Evolutionary conservation across 2,329 filamentous ascomycete genomes (phyloP).

Genomic region (Arthrobotrys musiformis): DNA sequence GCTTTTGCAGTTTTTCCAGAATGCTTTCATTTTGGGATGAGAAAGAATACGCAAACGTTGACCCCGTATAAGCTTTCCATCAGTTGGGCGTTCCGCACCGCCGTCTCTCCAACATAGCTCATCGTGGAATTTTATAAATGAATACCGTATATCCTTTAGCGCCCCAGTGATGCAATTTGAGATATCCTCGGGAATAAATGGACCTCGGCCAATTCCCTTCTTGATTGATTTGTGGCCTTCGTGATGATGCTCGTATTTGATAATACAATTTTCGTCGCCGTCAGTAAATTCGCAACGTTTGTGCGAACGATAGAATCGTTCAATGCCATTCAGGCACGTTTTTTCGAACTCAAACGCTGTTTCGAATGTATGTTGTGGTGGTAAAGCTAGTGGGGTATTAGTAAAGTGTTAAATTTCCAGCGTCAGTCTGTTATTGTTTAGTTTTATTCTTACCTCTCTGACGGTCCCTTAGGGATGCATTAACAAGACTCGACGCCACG

Average conservation of each 20-base stretch:
- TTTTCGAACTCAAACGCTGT: neutral
- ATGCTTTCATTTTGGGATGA: neutral
- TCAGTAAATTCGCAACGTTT: neutral
- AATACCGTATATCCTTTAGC: neutral
- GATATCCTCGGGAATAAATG: neutral
- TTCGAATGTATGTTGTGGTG: neutral
- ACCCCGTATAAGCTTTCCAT: neutral
- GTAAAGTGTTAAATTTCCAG: too few species aligned
- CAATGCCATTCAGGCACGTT: neutral
- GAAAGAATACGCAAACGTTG: neutral
- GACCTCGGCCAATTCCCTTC: neutral
- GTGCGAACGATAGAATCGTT: neutral
- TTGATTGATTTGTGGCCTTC: neutral
- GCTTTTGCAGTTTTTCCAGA: neutral
- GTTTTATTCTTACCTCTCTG: neutral
- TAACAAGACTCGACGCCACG: neutral
- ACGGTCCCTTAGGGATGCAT: neutral
- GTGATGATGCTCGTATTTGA: neutral
- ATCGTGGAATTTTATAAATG: neutral
- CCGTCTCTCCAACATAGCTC: neutral
- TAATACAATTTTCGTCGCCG: neutral
- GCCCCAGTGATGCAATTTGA: neutral
- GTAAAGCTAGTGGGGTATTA: neutral
- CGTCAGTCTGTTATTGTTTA: neutral
- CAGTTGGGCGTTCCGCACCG: neutral